Base-by-base conservation (phyloP, 306 rosid species). In the Urtica urens region DNA sequence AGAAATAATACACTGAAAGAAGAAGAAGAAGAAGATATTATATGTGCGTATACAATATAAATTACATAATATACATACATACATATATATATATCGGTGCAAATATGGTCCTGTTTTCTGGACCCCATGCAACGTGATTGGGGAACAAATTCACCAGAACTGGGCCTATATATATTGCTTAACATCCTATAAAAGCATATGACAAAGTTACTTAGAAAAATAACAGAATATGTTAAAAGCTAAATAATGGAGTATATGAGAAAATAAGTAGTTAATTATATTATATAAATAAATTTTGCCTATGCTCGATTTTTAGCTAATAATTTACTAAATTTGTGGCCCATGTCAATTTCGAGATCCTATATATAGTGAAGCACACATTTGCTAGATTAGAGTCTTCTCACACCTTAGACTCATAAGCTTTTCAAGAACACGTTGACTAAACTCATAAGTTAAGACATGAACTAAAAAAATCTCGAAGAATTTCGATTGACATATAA, bases 61-160 rank as follows among this genome's bases (percentile, higher is more conserved):
- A 20, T 18, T 13, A 43, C 19, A 14, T n/a, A 23, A 43, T 8
- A 31, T 21, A 1, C 2, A 33, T 37, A 21, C 3, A 46, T 23
- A 23, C 17, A 47, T 25, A 26, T 24, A 15, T 8, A 9, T n/a
- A n/a, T n/a, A n/a, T n/a, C 0, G 14, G 1, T 57, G 52, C 48
- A 59, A 58, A 55, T 43, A 17, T 66, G 75, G 71, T 69, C 79
- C 74, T 51, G 21, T 63, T 52, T 64, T 46, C 38, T 57, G 57
- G 61, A 60, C 52, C 68, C 53, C 67, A 48, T 62, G 70, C 52
- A 58, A 52, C 57, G 53, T 66, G 79, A 62, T 33, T 44, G 67
- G 70, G 77, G 69, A 71, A 59, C 81, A 68, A 59, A 71, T 59
- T 74, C 76, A 69, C 58, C 57, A 52, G 67, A 70, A 67, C 37